phyloP scores from a whole-genome alignment of 306 rosid genomes.

The Rosa multiflora region DNA sequence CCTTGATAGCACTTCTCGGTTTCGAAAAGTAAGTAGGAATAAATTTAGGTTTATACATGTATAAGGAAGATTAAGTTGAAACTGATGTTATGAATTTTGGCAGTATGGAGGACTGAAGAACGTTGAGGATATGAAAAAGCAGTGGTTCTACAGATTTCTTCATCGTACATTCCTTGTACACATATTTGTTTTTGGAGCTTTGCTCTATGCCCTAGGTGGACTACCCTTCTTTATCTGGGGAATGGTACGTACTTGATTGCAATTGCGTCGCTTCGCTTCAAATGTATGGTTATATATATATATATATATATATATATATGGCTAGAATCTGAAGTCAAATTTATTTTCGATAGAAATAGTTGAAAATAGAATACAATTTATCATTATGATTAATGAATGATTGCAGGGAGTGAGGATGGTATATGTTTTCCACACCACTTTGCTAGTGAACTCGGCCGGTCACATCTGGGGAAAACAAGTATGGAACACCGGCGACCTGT shows the following conservation, averaged over 20 bases:
- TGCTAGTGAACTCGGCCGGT: neutral
- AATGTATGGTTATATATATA: too few species aligned
- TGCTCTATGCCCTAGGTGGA: slow-evolving; percentile 64
- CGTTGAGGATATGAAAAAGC: slow-evolving; percentile 41
- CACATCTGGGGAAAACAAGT: slow-evolving; percentile 7
- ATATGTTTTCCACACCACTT: neutral
- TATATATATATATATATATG: neutral
- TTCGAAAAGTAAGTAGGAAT: neutral
- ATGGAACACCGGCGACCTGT: neutral
- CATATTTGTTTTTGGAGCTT: slow-evolving; percentile 47
- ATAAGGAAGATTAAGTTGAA: neutral
- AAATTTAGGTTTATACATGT: neutral
- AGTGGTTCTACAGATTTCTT: slow-evolving; percentile 55
- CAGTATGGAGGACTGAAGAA: slow-evolving; percentile 9
- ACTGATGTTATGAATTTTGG: too few species aligned
- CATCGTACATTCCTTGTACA: slow-evolving; percentile 57
- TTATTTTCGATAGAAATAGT: neutral
- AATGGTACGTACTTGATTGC: slow-evolving; percentile 40
- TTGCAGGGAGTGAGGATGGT: slow-evolving; percentile 8
- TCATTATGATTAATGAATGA: neutral
- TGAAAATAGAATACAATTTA: too few species aligned
- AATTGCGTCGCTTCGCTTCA: too few species aligned
- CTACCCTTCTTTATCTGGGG: slow-evolving; percentile 74
- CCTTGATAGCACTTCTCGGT: neutral
- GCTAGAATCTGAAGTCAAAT: too few species aligned